Conservation (phyloP, 23 red algal genomes). For the Gracilariopsis chorda region DNA sequence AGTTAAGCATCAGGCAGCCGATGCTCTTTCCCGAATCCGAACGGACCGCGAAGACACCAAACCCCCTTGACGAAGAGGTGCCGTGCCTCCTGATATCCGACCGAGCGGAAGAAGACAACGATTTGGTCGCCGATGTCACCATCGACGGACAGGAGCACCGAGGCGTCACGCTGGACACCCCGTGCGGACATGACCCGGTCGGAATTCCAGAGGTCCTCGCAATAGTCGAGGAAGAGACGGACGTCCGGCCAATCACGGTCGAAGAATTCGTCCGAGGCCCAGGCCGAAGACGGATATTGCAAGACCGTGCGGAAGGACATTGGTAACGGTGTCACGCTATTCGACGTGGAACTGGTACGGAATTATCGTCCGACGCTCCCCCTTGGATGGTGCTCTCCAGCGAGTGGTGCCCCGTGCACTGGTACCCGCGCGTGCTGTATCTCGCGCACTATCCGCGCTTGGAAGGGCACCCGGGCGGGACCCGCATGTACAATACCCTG, state of each 20-base stretch:
- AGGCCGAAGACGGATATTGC: constrained; percentile 15
- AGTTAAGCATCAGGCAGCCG: neutral
- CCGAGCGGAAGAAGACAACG: neutral
- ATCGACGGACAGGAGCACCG: neutral
- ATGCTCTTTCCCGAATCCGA: neutral
- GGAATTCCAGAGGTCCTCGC: neutral
- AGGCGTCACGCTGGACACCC: neutral
- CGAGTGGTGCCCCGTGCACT: neutral
- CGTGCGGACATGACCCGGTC: neutral
- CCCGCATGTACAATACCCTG: constrained; percentile 12
- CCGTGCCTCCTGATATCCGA: neutral
- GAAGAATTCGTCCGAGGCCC: neutral
- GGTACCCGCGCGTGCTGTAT: neutral
- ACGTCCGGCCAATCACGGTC: neutral
- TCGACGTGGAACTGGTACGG: neutral
- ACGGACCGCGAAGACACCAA: neutral
- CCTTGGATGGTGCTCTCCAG: constrained; percentile 19
- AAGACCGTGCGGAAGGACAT: neutral
- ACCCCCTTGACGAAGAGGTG: neutral
- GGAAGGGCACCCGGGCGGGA: constrained; percentile 8
- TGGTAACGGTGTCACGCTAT: neutral
- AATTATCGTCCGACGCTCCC: neutral
- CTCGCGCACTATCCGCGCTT: neutral
- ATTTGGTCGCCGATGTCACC: neutral
- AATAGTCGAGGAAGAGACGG: neutral